phyloP scores from a whole-genome alignment of 805 yeast genomes.

The Candida fluviatilis region DNA sequence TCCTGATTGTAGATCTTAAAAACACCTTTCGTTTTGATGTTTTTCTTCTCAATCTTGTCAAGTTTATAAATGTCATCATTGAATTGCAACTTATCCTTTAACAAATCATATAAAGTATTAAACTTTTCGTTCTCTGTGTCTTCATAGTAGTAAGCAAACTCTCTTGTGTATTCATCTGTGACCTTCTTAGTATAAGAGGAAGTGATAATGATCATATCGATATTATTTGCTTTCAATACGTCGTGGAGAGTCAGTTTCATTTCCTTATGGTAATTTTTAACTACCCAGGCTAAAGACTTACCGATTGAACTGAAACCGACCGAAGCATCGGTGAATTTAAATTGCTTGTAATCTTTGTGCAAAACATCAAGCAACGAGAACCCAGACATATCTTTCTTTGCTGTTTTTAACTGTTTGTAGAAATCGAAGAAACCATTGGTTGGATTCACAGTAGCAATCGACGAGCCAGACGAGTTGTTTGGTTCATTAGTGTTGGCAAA shows the following conservation, averaged over 20 bases:
- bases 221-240: conserved; percentile 14
- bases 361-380: conserved; percentile 59
- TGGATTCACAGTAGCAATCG: neutral
- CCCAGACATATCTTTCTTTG: conserved; percentile 63
- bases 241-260: conserved; percentile 18
- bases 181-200: conserved; percentile 36
- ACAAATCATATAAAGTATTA: conserved; percentile 16
- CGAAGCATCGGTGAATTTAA: conserved; percentile 33
- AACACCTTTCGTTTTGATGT: conserved; percentile 5
- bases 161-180: conserved; percentile 28
- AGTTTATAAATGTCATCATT: conserved; percentile 20
- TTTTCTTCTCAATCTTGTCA: conserved; percentile 8
- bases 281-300: conserved; percentile 55
- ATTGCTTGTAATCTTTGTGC: conserved; percentile 81
- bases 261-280: conserved; percentile 21
- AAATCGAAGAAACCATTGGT: conserved; percentile 5
- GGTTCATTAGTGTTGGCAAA: conserved; percentile 1
- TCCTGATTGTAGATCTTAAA: conserved; percentile 39
- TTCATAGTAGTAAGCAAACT: conserved; percentile 26
- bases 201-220: conserved; percentile 33
- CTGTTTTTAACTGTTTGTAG: conserved; percentile 29
- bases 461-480: neutral
- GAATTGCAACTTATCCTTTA: conserved; percentile 19
- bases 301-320: conserved; percentile 80
- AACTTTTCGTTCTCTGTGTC: conserved; percentile 10